Evolutionary conservation across 345 rosid genomes (phyloP).

Genomic region (Euphorbia pulcherrima): DNA sequence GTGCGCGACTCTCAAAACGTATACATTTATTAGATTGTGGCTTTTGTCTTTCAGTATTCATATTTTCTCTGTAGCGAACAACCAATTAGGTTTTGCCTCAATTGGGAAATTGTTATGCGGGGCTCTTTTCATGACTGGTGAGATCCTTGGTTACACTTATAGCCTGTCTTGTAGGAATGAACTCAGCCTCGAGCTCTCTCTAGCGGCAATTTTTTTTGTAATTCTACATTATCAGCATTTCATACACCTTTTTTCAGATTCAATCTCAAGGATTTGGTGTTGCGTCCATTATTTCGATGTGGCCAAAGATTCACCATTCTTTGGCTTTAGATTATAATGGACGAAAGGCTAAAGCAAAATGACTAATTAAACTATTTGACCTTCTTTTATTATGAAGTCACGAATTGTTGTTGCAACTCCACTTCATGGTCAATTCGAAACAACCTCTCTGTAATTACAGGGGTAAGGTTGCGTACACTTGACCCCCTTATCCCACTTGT

Average conservation of each 20-base stretch:
- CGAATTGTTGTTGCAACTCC: too few species aligned
- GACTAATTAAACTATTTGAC: too few species aligned
- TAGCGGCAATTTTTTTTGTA: neutral
- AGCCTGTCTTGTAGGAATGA: too few species aligned
- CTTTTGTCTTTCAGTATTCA: neutral
- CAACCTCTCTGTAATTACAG: too few species aligned
- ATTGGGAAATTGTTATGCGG: neutral
- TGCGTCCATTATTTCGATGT: too few species aligned
- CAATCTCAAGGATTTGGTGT: neutral
- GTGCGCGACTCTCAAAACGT: neutral
- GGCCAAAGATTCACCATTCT: too few species aligned
- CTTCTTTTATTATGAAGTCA: too few species aligned
- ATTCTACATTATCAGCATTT: neutral
- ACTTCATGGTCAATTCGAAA: too few species aligned
- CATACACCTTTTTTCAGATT: neutral
- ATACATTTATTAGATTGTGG: neutral
- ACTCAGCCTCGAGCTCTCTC: neutral
- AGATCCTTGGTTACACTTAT: neutral
- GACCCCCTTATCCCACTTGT: too few species aligned
- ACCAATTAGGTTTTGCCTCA: neutral
- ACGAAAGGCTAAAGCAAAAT: too few species aligned
- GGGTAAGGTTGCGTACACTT: too few species aligned
- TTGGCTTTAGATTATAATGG: too few species aligned
- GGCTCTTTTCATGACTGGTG: neutral
- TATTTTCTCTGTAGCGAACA: neutral